phyloP scores from a whole-genome alignment of 2,329 filamentous ascomycete genomes.

The Fusarium anguioides region DNA sequence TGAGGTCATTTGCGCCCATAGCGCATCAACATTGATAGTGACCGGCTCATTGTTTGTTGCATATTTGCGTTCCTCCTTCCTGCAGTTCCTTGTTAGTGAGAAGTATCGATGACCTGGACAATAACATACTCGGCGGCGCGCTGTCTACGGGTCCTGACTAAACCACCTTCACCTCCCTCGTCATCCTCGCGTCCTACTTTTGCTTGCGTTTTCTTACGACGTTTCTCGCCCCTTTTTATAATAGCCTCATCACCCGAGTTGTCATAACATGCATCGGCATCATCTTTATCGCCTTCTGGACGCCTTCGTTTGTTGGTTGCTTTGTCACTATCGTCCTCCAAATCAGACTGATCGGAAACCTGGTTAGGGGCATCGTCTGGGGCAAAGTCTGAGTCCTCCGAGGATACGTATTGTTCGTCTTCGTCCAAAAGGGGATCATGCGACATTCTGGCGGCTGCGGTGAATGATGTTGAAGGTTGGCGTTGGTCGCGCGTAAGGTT shows the following conservation, averaged over 20 bases:
- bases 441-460: slow-evolving; percentile 53
- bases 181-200: slow-evolving; percentile 56
- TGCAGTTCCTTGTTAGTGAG: slow-evolving; percentile 43
- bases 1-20: slow-evolving; percentile 75
- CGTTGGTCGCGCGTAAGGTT: slow-evolving; percentile 3
- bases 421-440: slow-evolving; percentile 57
- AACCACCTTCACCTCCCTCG: slow-evolving; percentile 67
- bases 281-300: slow-evolving; percentile 34
- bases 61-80: slow-evolving; percentile 67
- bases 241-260: slow-evolving; percentile 80
- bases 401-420: slow-evolving; percentile 72
- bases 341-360: slow-evolving; percentile 63
- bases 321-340: slow-evolving; percentile 54
- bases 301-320: slow-evolving; percentile 42
- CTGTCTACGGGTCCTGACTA: slow-evolving; percentile 79
- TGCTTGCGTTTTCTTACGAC: slow-evolving; percentile 57
- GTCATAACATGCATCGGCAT: slow-evolving; percentile 64
- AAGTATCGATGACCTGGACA: neutral
- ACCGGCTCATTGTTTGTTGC: slow-evolving; percentile 66
- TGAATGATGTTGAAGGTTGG: neutral
- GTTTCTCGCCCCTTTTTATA: slow-evolving; percentile 70
- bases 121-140: slow-evolving; percentile 70
- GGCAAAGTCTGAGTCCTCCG: slow-evolving; percentile 79
- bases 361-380: slow-evolving; percentile 65
- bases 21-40: slow-evolving; percentile 76